Conservation (phyloP, 2,329 filamentous ascomycete genomes). For the Neonectria ditissima region DNA sequence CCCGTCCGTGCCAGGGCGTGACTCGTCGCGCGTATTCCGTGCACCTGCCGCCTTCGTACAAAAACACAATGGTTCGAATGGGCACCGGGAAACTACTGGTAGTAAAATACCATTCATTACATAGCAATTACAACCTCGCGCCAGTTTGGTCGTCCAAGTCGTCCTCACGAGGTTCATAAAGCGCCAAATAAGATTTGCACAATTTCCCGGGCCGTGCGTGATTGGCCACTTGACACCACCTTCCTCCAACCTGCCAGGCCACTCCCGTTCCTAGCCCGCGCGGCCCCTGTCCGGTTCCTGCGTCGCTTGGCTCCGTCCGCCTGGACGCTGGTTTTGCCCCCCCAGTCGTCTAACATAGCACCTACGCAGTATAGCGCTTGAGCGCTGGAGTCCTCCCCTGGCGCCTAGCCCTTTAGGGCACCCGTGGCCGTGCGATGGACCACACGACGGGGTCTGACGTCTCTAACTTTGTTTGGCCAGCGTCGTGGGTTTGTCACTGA, state of each 20-base stretch:
- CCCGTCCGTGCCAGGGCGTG: background rate
- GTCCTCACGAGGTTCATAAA: constrained; percentile 25
- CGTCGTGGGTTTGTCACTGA: constrained; percentile 2
- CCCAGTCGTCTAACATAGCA: background rate
- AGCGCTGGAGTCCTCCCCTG: constrained; percentile 27
- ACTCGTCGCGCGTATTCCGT: background rate
- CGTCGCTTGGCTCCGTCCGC: constrained; percentile 30
- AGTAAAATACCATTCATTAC: background rate
- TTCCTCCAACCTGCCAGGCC: constrained; percentile 27
- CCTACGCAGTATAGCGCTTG: background rate
- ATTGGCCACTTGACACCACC: constrained; percentile 30
- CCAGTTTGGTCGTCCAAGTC: background rate
- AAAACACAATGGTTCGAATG: background rate
- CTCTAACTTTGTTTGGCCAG: constrained; percentile 13
- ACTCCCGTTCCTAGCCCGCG: constrained; percentile 27
- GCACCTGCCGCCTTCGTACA: constrained; percentile 9
- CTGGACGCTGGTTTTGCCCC: background rate
- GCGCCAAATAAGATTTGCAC: constrained; percentile 46
- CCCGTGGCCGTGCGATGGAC: constrained; percentile 20
- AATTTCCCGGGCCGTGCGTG: constrained; percentile 39
- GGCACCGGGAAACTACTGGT: background rate
- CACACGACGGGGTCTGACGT: background rate
- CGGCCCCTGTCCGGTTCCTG: constrained; percentile 35
- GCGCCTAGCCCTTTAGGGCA: constrained; percentile 30
- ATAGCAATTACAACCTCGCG: constrained; percentile 7